Evolutionary conservation across 1,139 yeast genomes (phyloP).

Genomic region (Debaryomyces nepalensis): DNA sequence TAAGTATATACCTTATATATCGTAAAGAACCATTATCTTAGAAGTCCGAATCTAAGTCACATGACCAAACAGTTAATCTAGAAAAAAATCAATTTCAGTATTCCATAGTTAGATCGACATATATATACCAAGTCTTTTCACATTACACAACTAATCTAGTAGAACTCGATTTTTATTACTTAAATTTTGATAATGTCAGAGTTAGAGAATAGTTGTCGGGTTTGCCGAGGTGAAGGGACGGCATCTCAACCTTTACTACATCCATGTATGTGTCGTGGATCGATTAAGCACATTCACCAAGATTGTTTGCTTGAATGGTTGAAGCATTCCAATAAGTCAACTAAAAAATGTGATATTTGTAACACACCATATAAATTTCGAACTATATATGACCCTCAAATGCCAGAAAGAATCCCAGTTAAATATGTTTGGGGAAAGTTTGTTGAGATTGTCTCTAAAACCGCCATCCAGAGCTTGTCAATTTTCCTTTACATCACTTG

Average conservation of each 20-base stretch:
- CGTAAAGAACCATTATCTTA: too few relatives aligned
- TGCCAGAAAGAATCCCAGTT: slow-evolving; percentile 71
- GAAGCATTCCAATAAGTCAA: slow-evolving; percentile 59
- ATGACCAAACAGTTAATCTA: background rate
- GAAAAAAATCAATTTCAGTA: background rate
- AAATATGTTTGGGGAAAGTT: slow-evolving; percentile 47
- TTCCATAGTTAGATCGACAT: background rate
- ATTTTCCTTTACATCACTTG: slow-evolving; percentile 43
- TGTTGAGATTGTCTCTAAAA: slow-evolving; percentile 28
- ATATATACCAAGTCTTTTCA: background rate
- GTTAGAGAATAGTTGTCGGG: slow-evolving; percentile 65
- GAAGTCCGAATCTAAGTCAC: background rate
- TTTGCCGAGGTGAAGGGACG: slow-evolving; percentile 92
- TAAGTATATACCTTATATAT: slow-evolving; percentile 1
- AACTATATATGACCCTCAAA: slow-evolving; percentile 69
- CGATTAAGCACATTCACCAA: slow-evolving; percentile 91
- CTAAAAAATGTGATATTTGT: slow-evolving; percentile 86
- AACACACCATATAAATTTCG: slow-evolving; percentile 74
- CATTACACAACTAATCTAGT: background rate
- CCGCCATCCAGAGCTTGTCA: slow-evolving; percentile 31
- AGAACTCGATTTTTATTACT: background rate
- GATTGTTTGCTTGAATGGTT: slow-evolving; percentile 93
- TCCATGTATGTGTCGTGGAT: slow-evolving; percentile 94
- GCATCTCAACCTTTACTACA: slow-evolving; percentile 78
- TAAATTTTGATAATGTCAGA: slow-evolving; percentile 10